Evolutionary conservation across 192 early-diverging fungal genomes (phyloP).

Genomic region (Backusella tuberculispora): DNA sequence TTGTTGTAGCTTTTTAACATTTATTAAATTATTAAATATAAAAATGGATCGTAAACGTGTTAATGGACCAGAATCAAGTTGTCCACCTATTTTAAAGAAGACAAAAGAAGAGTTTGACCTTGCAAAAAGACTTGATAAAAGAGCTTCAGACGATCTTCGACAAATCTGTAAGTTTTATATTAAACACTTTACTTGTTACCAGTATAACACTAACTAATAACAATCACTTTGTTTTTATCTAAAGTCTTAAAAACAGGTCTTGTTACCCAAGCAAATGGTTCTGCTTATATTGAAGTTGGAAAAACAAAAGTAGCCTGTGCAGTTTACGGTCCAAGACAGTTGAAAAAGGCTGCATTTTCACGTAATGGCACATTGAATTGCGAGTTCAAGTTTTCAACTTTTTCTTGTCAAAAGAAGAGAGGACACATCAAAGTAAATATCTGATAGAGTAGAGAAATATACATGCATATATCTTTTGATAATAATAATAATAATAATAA

Average conservation of each 20-base stretch:
- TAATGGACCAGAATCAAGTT: constrained; percentile 55
- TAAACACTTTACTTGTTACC: constrained; percentile 49
- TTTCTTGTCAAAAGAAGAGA: constrained; percentile 65
- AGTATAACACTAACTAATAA: constrained; percentile 47
- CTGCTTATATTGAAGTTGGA: constrained; percentile 73
- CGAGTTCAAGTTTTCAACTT: constrained; percentile 80
- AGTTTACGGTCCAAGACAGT: constrained; percentile 77
- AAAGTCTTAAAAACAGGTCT: constrained; percentile 72
- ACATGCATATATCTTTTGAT: neutral
- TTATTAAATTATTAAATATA: neutral
- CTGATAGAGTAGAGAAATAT: neutral
- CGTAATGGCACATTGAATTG: constrained; percentile 65
- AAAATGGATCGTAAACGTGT: constrained; percentile 58
- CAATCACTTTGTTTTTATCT: no score
- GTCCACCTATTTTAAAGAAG: constrained; percentile 51
- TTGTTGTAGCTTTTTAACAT: neutral
- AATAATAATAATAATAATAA: neutral
- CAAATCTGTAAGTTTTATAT: constrained; percentile 54
- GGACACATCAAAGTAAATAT: constrained; percentile 30
- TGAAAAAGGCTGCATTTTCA: constrained; percentile 54
- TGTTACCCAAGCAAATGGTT: constrained; percentile 75
- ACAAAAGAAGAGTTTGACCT: constrained; percentile 35
- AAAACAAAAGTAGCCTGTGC: constrained; percentile 77
- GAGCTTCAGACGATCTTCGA: constrained; percentile 56
- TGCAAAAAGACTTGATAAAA: constrained; percentile 47